Percentiles rank a stretch among this genome's conserved stretches.
These are phyloP conservation scores for Hyaloscypha bicolor DNA, from an alignment of 495 filamentous ascomycete genomes.

Conservation along the genomic window DNA sequence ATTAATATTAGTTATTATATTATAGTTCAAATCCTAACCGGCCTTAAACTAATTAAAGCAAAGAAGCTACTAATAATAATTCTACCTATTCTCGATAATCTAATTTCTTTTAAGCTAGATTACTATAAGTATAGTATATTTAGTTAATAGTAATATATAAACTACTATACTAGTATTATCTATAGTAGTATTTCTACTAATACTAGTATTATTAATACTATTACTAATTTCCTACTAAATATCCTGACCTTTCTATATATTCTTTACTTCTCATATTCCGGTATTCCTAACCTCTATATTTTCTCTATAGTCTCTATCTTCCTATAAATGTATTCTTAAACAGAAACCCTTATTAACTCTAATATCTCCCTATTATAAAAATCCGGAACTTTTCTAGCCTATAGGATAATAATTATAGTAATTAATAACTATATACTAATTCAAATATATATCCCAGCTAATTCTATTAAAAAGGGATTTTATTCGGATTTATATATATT, in stretches of 20 bases:
- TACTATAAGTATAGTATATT: slow-evolving; percentile 43
- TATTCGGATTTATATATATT: slow-evolving; percentile 41
- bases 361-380: not conserved
- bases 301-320: slow-evolving; percentile 2
- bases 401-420: slow-evolving; percentile 20
- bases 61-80: slow-evolving; percentile 51
- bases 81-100: slow-evolving; percentile 41
- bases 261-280: slow-evolving; percentile 16
- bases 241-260: not conserved
- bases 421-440: slow-evolving; percentile 39
- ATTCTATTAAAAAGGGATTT: slow-evolving; percentile 39
- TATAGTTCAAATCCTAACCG: slow-evolving; percentile 40
- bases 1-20: slow-evolving; percentile 31
- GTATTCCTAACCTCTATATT: slow-evolving; percentile 22
- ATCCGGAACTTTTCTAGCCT: slow-evolving; percentile 14
- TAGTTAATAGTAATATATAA: slow-evolving; percentile 37
- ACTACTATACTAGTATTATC: slow-evolving; percentile 44
- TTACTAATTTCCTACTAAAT: not conserved
- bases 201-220: not conserved
- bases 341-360: not conserved
- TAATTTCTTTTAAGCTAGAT: slow-evolving; percentile 42
- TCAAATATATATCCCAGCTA: slow-evolving; percentile 31
- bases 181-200: slow-evolving; percentile 14
- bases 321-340: not conserved
- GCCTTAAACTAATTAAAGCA: slow-evolving; percentile 43